Conservation (phyloP, 768 basidiomycete species). For the Calocybe gangraenosa region DNA sequence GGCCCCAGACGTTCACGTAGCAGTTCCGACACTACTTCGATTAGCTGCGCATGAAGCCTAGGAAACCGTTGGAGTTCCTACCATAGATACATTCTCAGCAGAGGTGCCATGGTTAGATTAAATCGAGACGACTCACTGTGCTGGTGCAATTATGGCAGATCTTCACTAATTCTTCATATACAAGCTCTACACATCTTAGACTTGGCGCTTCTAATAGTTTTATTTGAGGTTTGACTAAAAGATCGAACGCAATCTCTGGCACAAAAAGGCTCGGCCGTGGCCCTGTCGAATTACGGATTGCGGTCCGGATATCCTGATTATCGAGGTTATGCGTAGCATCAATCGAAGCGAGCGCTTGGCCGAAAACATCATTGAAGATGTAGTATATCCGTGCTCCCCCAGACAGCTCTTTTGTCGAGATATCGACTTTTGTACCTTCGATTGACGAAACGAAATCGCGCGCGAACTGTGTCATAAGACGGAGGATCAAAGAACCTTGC, state of each 20-base stretch:
- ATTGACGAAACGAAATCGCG: constrained; percentile 96
- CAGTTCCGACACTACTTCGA: constrained; percentile 96
- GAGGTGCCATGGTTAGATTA: too few species aligned
- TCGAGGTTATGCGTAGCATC: constrained; percentile 90
- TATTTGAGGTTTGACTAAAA: constrained; percentile 97
- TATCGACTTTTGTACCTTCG: constrained; percentile 93
- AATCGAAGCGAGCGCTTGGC: constrained; percentile 83
- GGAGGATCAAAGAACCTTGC: constrained; percentile 87
- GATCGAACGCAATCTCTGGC: constrained; percentile 94
- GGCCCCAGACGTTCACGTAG: constrained; percentile 93
- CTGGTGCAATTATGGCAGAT: constrained; percentile 99
- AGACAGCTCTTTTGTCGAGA: constrained; percentile 97
- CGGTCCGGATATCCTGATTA: constrained; percentile 93
- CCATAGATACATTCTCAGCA: background rate
- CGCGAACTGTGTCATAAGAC: constrained; percentile 98
- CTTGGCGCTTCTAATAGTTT: constrained; percentile 93
- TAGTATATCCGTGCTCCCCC: constrained; percentile 99
- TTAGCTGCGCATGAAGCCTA: constrained; percentile 83
- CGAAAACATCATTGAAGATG: constrained; percentile 99
- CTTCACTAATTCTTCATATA: constrained; percentile 98
- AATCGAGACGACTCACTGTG: constrained; percentile 49
- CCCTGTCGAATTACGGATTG: constrained; percentile 97
- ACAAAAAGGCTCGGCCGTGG: constrained; percentile 95
- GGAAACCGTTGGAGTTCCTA: constrained; percentile 98
- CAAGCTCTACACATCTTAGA: constrained; percentile 93